Base-by-base conservation (phyloP, 2,329 filamentous ascomycete genomes). In the Diplodia mutila region DNA sequence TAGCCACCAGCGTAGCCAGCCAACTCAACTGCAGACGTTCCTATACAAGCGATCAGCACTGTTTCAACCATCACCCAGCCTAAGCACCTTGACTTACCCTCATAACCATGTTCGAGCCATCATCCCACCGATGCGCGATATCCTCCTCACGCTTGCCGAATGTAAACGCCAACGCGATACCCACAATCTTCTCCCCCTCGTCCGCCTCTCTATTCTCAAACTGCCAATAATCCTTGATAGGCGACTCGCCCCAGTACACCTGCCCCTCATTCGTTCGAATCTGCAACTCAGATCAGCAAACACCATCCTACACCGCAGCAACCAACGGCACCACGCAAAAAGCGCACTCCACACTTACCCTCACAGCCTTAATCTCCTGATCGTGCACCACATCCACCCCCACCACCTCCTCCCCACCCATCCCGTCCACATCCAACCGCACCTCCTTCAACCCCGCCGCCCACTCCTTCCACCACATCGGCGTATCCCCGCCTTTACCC, bases 381-480 rank as follows among this genome's bases (percentile, higher is more conserved):
- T 42, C 11, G 14, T 34, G 23, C 49, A 61, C 64, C 11, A 69
- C 69, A 49, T 70, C 67, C 4, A 74, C 71, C 42, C 71, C 72
- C 4, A 66, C 70, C n/a, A 74, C 65, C 7, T 69, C 27, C 66
- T 73, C 73, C 0, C 72, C 72, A 3, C 69, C 69, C 14, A 65
- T 46, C 2, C 70, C 69, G 23, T 74, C 70, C 12, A 73, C 68
- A 0, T 69, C 61, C 34, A 73, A 71, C 12, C 65, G 18, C 46
- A 39, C 16, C 61, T 65, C 69, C 51, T 3, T 32, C 27, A 54
- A 18, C 7, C 14, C 4, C 4, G 27, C 27, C 5, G 16, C 51
- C 51, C 51, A 54, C 14, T 54, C 25, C 65, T 64, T n/a, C 65
- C 21, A 27, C 48, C 59, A 18, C 25, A 46, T 18, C n/a, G 12